Conservation (phyloP, 495 filamentous ascomycete species). For the Gamarada debralockiae region DNA sequence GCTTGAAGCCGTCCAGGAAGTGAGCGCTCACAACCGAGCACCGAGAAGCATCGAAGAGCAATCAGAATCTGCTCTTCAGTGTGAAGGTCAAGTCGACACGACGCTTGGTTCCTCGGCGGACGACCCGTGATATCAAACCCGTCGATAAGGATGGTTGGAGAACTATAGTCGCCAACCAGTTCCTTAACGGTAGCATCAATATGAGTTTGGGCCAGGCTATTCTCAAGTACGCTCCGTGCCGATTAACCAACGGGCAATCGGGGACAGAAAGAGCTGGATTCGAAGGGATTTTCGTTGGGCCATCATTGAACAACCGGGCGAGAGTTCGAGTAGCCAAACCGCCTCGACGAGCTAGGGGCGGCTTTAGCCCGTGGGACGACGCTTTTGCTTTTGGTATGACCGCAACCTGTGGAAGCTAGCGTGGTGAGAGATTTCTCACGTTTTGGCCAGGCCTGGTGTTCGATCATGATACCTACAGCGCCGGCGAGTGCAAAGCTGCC, state of each 20-base stretch:
- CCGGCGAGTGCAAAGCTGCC: no score
- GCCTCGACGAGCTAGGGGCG: no score
- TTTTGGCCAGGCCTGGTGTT: no score
- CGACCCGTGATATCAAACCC: conserved; percentile 9
- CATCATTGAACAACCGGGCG: no score
- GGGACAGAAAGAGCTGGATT: conserved; percentile 3
- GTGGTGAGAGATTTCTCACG: no score
- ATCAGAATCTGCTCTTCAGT: conserved; percentile 7
- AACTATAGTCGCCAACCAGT: conserved; percentile 6
- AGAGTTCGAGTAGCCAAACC: no score
- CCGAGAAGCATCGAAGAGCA: conserved; percentile 6
- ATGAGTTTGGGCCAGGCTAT: conserved; percentile 5
- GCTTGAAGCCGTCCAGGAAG: neutral
- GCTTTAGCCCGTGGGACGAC: no score
- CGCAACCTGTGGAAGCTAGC: no score
- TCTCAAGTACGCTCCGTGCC: conserved; percentile 5
- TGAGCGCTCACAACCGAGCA: neutral
- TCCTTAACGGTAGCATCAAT: conserved; percentile 3
- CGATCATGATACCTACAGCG: no score
- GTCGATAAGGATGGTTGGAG: conserved; percentile 7
- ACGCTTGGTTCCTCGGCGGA: neutral
- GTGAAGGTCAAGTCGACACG: conserved; percentile 8
- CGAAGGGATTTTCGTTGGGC: conserved; percentile 3
- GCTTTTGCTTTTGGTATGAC: no score
- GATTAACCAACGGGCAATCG: conserved; percentile 10